phyloP scores from a whole-genome alignment of 805 yeast genomes.

The Candida boidinii region DNA sequence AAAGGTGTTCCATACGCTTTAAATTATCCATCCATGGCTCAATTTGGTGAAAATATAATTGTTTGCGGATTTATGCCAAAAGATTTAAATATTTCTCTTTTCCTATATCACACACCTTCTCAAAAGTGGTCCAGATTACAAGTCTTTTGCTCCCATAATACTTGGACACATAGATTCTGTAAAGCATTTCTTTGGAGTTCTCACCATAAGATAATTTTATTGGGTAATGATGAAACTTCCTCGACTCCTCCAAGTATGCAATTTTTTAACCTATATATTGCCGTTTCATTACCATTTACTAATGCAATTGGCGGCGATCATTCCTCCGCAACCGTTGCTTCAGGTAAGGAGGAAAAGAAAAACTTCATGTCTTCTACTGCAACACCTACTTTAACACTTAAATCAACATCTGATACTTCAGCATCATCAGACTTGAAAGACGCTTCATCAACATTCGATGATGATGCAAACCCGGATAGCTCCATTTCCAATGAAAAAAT shows the following conservation, averaged over 20 bases:
- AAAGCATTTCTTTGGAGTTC: slow-evolving; percentile 69
- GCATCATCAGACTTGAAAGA: neutral
- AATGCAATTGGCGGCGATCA: slow-evolving; percentile 24
- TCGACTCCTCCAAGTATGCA: slow-evolving; percentile 37
- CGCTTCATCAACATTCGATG: neutral
- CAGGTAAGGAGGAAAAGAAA: neutral
- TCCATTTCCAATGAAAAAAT: neutral
- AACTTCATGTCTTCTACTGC: neutral
- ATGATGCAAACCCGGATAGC: neutral
- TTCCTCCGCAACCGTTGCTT: neutral
- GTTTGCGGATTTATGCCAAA: slow-evolving; percentile 50
- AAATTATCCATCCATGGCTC: slow-evolving; percentile 49
- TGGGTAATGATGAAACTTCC: slow-evolving; percentile 46
- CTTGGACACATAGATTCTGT: slow-evolving; percentile 53
- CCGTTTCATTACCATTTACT: slow-evolving; percentile 46
- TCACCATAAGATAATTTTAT: slow-evolving; percentile 59
- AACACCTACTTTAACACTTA: too few species aligned
- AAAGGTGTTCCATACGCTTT: slow-evolving; percentile 36
- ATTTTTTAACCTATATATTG: slow-evolving; percentile 36
- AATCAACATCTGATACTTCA: neutral
- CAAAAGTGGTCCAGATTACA: slow-evolving; percentile 60
- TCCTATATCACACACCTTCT: slow-evolving; percentile 42
- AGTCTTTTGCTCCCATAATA: slow-evolving; percentile 41
- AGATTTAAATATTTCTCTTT: slow-evolving; percentile 38
- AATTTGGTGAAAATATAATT: slow-evolving; percentile 59